Base-by-base conservation (phyloP, 2,329 filamentous ascomycete genomes). In the Microdochium bolleyi region DNA sequence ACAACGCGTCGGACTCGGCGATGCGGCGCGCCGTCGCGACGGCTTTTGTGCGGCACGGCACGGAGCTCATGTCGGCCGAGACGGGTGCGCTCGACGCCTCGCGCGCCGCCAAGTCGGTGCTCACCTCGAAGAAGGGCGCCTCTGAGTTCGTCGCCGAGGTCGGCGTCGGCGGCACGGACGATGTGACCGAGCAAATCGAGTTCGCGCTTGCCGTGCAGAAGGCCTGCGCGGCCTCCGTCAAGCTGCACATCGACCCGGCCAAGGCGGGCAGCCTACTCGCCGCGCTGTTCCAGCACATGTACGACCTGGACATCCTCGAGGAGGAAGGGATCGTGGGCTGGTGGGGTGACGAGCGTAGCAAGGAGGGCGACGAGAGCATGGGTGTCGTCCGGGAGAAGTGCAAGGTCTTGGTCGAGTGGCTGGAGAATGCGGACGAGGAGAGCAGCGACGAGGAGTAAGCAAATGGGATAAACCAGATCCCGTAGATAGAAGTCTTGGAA, bases 321-420 rank as follows among this genome's bases (percentile, higher is more conserved):
- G 90, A 96, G 63, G 92, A 96, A 44, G 91, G 88, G 0, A 88
- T 96, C 59, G 73, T 92, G 61, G 79, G 80, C 49, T 99, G 94
- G 94, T 97, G 92, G 92, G 80, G 76, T 21, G 87, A 95, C 66
- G 77, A 79, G 49, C 69, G 84, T 62, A 85, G 87, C 5, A 78
- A 72, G 24, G 84, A 83, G 52, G 83, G 76, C 3, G 25, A 30
- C 14, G 86, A 88, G 52, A 80, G 81, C 51, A 82, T 96, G 84
- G 70, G 70, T 54, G 79, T 73, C 50, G 82, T 96, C 16, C 85
- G 85, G 66, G 81, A 80, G 55, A 88, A 88, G 72, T 90, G 88
- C 54, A 77, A 83, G 62, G 83, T 85, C 51, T 82, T 97, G 67
- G 84, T 97, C 48, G 89, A 95, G 62, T 89, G 92, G 84, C 69